phyloP scores from a whole-genome alignment of 352 stramenopile genomes.

The Thalassiosira exigua region DNA sequence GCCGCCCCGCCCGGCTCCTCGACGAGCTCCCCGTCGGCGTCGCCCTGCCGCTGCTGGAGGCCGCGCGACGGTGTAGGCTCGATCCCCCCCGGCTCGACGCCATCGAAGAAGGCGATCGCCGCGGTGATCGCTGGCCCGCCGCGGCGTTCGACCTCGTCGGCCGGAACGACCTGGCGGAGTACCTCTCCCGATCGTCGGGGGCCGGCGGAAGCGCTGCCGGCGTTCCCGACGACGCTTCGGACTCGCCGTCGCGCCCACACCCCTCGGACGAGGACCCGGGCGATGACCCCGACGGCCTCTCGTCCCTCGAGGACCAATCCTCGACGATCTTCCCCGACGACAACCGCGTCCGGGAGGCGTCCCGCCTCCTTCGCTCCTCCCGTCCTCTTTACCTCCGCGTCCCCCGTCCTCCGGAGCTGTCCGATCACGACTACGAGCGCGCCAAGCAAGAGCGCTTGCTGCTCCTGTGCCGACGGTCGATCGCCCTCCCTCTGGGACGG shows the following conservation, averaged over 20 bases:
- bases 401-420: slow-evolving; percentile 83
- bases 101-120: background rate
- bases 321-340: slow-evolving; percentile 85
- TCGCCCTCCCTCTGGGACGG: slow-evolving; percentile 92
- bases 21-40: slow-evolving; percentile 59
- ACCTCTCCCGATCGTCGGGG: slow-evolving; percentile 12
- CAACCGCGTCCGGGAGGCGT: slow-evolving; percentile 84
- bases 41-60: slow-evolving; percentile 55
- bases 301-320: slow-evolving; percentile 67
- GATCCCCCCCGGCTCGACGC: slow-evolving; percentile 53
- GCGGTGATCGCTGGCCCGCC: slow-evolving; percentile 20
- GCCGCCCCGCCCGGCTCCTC: slow-evolving; percentile 42
- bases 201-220: background rate
- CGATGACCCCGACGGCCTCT: slow-evolving; percentile 75
- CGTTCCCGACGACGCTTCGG: slow-evolving; percentile 17
- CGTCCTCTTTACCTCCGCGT: slow-evolving; percentile 82
- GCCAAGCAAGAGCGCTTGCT: slow-evolving; percentile 95
- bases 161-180: slow-evolving; percentile 60
- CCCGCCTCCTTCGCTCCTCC: slow-evolving; percentile 83
- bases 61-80: slow-evolving; percentile 53
- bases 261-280: background rate
- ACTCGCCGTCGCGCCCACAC: background rate
- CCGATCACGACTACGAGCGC: slow-evolving; percentile 88
- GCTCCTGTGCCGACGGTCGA: slow-evolving; percentile 91
- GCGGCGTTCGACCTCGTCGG: slow-evolving; percentile 65